Percentiles rank a stretch among this genome's conserved stretches.
These are phyloP conservation scores for Herpetomonas samuelpessoai DNA, from an alignment of 208 protist species.

Conservation along the genomic window DNA sequence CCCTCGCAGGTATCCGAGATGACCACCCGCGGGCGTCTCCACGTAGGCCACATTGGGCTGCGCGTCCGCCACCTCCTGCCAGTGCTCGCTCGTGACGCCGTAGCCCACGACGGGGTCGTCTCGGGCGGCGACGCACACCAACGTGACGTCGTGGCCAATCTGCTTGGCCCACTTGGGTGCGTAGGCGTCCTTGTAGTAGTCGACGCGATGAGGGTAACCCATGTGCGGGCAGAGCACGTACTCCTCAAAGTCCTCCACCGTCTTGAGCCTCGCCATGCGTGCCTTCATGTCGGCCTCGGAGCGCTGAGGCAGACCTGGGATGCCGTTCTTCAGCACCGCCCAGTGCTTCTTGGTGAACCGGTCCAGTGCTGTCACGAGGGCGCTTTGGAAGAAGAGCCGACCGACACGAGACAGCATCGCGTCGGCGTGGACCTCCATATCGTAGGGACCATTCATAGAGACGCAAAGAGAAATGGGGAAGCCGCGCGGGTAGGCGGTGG, in stretches of 20 bases:
- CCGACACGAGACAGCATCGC: conserved; percentile 18
- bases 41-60: conserved; percentile 44
- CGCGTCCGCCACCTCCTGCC: conserved; percentile 31
- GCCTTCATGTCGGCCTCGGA: conserved; percentile 14
- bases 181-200: conserved; percentile 44
- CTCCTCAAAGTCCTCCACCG: conserved; percentile 3
- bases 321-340: conserved; percentile 16
- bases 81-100: conserved; percentile 20
- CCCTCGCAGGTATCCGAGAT: conserved; percentile 43
- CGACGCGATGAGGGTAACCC: conserved; percentile 4
- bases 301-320: conserved; percentile 14
- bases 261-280: background rate
- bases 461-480: conserved; percentile 24
- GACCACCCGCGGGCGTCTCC: conserved; percentile 52
- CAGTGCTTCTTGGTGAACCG: conserved; percentile 42
- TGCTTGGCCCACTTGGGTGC: conserved; percentile 31
- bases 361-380: conserved; percentile 23
- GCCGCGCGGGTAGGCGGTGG: conserved; percentile 16
- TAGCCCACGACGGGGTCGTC: conserved; percentile 43
- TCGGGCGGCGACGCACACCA: conserved; percentile 36
- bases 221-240: conserved; percentile 7
- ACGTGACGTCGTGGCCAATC: conserved; percentile 18
- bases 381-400: conserved; percentile 27
- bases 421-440: conserved; percentile 34
- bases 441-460: conserved; percentile 39